Conservation (phyloP, 768 basidiomycete genomes). For the Tephrocybe sp. region DNA sequence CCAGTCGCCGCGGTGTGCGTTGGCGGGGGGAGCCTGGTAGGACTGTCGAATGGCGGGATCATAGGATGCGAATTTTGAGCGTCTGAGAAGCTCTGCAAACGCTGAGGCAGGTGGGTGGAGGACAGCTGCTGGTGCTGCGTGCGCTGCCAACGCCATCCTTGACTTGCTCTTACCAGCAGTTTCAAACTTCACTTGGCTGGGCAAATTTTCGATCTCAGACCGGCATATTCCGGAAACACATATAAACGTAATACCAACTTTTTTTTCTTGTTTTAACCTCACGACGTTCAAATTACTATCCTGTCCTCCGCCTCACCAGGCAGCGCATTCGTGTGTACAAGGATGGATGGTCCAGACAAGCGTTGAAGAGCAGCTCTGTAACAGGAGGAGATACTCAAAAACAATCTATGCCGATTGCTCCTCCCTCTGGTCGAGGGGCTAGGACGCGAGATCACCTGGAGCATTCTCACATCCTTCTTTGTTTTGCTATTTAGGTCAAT, state of each 20-base stretch:
- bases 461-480: conserved; percentile 55
- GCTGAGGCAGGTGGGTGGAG: conserved; percentile 52
- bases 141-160: conserved; percentile 27
- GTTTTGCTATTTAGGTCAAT: conserved; percentile 14
- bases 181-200: not conserved
- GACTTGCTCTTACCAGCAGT: no score
- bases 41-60: conserved; percentile 78
- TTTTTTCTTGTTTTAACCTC: conserved; percentile 26
- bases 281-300: conserved; percentile 88
- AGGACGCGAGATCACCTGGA: conserved; percentile 95
- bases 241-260: conserved; percentile 22
- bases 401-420: conserved; percentile 91
- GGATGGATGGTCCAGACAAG: conserved; percentile 89
- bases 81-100: conserved; percentile 75
- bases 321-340: conserved; percentile 33
- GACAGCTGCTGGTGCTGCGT: conserved; percentile 7
- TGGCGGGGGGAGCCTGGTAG: conserved; percentile 68
- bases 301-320: conserved; percentile 48
- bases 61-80: conserved; percentile 80
- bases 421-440: conserved; percentile 87
- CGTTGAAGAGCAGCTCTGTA: conserved; percentile 64
- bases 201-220: conserved; percentile 22
- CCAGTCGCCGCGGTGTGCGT: conserved; percentile 79
- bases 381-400: conserved; percentile 64
- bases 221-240: conserved; percentile 26